Base-by-base conservation (phyloP, 352 stramenopile genomes). In the Globisporangium takayamanum region DNA sequence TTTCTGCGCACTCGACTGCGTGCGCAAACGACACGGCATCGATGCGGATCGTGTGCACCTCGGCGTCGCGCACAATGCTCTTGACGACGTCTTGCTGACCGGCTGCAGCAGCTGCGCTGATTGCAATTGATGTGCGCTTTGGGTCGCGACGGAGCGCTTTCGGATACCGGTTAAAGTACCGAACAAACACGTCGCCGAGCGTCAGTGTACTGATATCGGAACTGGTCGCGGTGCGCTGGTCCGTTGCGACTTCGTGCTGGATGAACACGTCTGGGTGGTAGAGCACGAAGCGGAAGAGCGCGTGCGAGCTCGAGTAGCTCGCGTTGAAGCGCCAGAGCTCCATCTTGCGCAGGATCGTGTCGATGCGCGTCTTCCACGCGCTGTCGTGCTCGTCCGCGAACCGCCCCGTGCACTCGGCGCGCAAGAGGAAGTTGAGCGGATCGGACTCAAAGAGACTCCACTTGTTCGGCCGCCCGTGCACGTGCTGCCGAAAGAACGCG, bases 1-100 rank as follows among this genome's bases (percentile, higher is more conserved):
- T 62, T 39, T 67, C 63, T 14, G 76, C 69, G 65, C 69, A 74
- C 53, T 79, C 69, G 16, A 88, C 73, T 22, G 70, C 68, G 60
- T 90, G 80, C 10, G 78, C 80, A 59, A 90, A 90, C 41, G 80
- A 84, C 6, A 71, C 74, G 14, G 70, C 72, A 50, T 90, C 78
- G 41, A 90, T 71, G 2, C 66, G 63, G 8, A 88, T 69, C 16
- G 54, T 57, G 42, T 84, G 68, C 11, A 47, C 53, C 26, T 70
- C 63, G 20, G 72, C 78, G 42, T 86, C 63, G 20, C 69, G 36
- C 30, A 90, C 59, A 36, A 90, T 49, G 41, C 62, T 18, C n/a
- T 75, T 74, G 4, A 68, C 78, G 12, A 70, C 70, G 5, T 66
- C 54, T 42, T 78, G 49, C 10, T 67, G 61, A 10, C 65, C 66